A percentile compares a stretch with the other conserved stretches of the same genome.
Evolutionary conservation across 106 monocot species (phyloP).

Genomic region (Dendrobium catenatum): DNA sequence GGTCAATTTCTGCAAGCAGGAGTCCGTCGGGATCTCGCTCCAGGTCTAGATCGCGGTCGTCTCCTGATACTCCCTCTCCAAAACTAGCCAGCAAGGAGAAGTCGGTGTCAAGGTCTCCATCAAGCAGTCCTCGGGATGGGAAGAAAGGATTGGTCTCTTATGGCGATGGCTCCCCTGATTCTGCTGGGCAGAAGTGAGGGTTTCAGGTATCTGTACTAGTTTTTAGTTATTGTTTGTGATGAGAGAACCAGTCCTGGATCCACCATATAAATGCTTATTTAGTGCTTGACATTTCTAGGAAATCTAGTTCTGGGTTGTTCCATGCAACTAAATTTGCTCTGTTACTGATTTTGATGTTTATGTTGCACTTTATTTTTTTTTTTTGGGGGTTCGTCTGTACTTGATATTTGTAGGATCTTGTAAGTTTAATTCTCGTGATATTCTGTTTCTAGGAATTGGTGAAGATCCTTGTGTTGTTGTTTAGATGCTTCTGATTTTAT

Average conservation of each 20-base stretch:
- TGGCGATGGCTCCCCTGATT: slow-evolving; percentile 74
- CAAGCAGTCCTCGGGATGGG: slow-evolving; percentile 41
- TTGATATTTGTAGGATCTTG: background rate
- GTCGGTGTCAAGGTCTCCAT: slow-evolving; percentile 42
- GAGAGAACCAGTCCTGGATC: background rate
- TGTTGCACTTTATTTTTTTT: background rate
- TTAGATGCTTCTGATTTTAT: too few species aligned
- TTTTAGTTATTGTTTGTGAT: background rate
- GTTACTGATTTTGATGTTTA: background rate
- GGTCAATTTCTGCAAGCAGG: slow-evolving; percentile 34
- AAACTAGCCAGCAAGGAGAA: slow-evolving; percentile 42
- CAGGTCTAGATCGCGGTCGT: slow-evolving; percentile 23
- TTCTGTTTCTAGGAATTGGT: background rate
- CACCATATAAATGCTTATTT: background rate
- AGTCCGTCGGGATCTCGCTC: slow-evolving; percentile 38
- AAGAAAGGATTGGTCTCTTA: slow-evolving; percentile 83
- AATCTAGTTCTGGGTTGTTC: background rate
- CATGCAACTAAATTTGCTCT: background rate
- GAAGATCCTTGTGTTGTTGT: background rate
- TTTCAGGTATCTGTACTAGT: background rate
- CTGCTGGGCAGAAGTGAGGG: slow-evolving; percentile 27
- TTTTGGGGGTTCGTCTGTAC: background rate
- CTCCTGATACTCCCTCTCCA: slow-evolving; percentile 41
- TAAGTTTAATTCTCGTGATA: background rate
- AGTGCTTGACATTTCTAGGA: background rate